These are phyloP conservation scores for Plasmodium vivax DNA, from an alignment of 169 alveolate species.

Conservation along the genomic window DNA sequence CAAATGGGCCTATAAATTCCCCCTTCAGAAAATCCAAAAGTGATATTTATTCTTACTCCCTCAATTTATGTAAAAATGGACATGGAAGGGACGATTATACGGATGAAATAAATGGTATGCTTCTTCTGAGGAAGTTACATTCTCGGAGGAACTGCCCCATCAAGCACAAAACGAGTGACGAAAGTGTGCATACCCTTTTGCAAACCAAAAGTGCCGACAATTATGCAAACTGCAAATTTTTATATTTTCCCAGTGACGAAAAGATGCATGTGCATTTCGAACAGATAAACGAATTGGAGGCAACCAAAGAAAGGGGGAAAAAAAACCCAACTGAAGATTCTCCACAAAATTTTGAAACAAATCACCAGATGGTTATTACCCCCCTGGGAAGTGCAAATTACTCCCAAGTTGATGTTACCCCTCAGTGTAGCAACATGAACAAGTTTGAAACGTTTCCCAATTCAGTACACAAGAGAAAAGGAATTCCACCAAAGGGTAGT, in stretches of 20 bases:
- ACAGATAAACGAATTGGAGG: background rate
- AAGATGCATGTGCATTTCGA: background rate
- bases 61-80: slow-evolving; percentile 11
- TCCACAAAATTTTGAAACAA: background rate
- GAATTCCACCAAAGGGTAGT: background rate
- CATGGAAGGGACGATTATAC: background rate
- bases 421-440: background rate
- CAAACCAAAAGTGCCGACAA: slow-evolving; percentile 14
- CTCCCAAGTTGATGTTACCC: background rate
- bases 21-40: slow-evolving; percentile 27
- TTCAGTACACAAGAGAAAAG: background rate
- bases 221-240: background rate
- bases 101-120: background rate
- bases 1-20: background rate
- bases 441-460: background rate
- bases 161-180: background rate
- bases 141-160: background rate
- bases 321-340: background rate
- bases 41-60: background rate
- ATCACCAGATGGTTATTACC: background rate
- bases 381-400: background rate
- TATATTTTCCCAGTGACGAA: background rate
- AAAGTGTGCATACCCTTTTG: background rate
- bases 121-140: background rate
- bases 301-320: background rate